Base-by-base conservation (phyloP, 305 asterid genomes). In the Fraxinus platypoda region DNA sequence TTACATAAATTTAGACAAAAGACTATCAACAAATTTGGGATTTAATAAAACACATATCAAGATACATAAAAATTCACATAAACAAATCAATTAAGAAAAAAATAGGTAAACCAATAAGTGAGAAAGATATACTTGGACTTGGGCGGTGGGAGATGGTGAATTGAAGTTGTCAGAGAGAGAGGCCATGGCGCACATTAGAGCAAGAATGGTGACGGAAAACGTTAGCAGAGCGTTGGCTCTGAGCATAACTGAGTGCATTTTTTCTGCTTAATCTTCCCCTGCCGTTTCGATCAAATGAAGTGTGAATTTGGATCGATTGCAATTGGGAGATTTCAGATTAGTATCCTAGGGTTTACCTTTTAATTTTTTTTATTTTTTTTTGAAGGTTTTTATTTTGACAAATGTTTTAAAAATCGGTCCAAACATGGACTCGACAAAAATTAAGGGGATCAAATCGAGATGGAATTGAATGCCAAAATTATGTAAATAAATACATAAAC, bases 181-280 rank as follows among this genome's bases (percentile, higher is more conserved):
- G 62, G 88, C 87, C 19, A 89, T 84, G 75, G 87, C 89, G 66
- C 92, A 89, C 87, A 87, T 84, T 35, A 87, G 80, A 19, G 90
- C 92, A 35, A 89, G 85, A 26, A 89, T 89, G 26, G 92, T 89
- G 68, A 89, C 80, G 30, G 90, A 82, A 66, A 89, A 84, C 8
- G 92, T 87, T 30, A 89, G 81, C 85, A 89, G 54, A 15, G 92
- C 92, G 80, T 89, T 89, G 1, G 89, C 89, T 82, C 92, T 84
- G 82, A 80, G 84, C 43, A 90, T 87, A 78, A 80, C 78, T 2
- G 90, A 87, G 64, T 89, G 92, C 92, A 87, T 89, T 33, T 74
- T 84, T n/a, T 74, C 31, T 64, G 23, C 62, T 49, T 49, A 49
- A 49, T 49, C 23, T 49, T 49, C n/a, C 21, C 62, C 62, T 17